Base-by-base conservation (phyloP, 1,284 basidiomycete genomes). In the Golubevia sp. region DNA sequence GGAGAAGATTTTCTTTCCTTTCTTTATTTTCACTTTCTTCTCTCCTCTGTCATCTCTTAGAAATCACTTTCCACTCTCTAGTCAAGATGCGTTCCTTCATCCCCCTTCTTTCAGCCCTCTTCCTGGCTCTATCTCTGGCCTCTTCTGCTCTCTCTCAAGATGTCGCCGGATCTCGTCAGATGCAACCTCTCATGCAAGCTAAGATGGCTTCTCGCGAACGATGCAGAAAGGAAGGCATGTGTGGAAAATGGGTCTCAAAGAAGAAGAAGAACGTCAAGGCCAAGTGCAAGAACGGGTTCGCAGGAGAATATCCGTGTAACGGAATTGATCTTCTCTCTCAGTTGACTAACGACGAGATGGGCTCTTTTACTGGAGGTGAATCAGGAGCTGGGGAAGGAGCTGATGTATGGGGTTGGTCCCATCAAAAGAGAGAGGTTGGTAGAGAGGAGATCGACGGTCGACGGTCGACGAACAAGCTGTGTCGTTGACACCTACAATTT, bases 1-100 rank as follows among this genome's bases (percentile, higher is more conserved):
- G n/a, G n/a, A n/a, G n/a, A n/a, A n/a, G n/a, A n/a, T n/a, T 44
- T 8, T 48, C 23, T 54, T 59, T 52, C 38, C 59, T 55, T 60
- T 53, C 59, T 60, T 60, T 48, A 26, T 27, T 26, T 49, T 23
- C 8, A 52, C 30, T 44, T 60, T 44, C 55, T 30, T 30, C 27
- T 53, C 51, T n/a, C 20, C 20, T 49, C 20, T 49, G 18, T 23
- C 18, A 18, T 49, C 20, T 49, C 18, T 49, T 49, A 49, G 18
- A 30, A 25, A 25, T 2, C 27, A 15, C n/a, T n/a, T 25, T n/a
- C 51, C 27, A 53, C 11, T 30, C 11, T 25, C 51, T 49, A 15
- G n/a, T n/a, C 48, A n/a, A 49, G 48, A 53, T 25, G 24, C 24
- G 24, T 53, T 25, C 51, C 11, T 53, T 25, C 27, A 11, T 53